Percentiles rank a stretch among this genome's conserved stretches.
These are phyloP conservation scores for Paracamarosporium sp. DNA, from an alignment of 2,329 filamentous ascomycete species.

Conservation along the genomic window DNA sequence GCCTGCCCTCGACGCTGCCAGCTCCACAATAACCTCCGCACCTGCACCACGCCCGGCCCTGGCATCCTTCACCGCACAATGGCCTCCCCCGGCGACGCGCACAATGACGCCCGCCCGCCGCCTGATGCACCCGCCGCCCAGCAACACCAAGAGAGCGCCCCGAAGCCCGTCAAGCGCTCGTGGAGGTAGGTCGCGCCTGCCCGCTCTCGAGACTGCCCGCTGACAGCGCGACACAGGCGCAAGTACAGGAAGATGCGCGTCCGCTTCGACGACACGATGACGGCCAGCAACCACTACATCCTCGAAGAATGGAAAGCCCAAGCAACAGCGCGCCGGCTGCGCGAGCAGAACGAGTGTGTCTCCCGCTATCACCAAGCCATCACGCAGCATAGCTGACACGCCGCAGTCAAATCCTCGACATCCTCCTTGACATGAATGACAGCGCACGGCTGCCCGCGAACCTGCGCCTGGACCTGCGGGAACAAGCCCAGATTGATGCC, in stretches of 20 bases:
- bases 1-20: not conserved
- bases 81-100: constrained; percentile 33
- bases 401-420: constrained; percentile 80
- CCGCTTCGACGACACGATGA: constrained; percentile 78
- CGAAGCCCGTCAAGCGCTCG: constrained; percentile 44
- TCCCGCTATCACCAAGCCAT: not conserved
- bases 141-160: constrained; percentile 25
- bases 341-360: constrained; percentile 89
- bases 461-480: constrained; percentile 74
- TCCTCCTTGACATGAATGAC: constrained; percentile 89
- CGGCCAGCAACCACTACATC: constrained; percentile 82
- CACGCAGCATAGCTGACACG: constrained; percentile 14
- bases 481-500: constrained; percentile 44
- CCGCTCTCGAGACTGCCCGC: constrained; percentile 6
- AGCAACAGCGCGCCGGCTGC: constrained; percentile 80
- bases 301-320: constrained; percentile 81
- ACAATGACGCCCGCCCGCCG: constrained; percentile 8
- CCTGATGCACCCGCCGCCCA: constrained; percentile 8
- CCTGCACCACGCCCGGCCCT: not conserved
- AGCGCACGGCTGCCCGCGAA: constrained; percentile 77
- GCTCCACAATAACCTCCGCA: constrained; percentile 1
- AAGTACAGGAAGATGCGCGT: constrained; percentile 94
- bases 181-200: constrained; percentile 41
- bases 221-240: constrained; percentile 60
- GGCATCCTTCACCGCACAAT: constrained; percentile 23